Percentiles rank a stretch among this genome's conserved stretches.
Conservation (phyloP, 306 rosid genomes). For the Trifolium subterraneum region DNA sequence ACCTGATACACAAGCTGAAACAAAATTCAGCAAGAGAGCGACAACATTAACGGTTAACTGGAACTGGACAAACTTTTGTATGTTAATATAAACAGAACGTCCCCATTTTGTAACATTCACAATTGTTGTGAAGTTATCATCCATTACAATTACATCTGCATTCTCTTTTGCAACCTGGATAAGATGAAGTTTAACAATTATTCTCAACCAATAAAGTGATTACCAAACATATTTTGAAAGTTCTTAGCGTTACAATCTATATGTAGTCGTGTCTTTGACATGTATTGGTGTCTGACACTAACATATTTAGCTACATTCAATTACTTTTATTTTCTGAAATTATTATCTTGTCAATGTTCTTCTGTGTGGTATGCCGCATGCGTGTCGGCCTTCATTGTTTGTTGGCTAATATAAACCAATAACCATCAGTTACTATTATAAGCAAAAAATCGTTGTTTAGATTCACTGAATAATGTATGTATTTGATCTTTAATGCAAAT, state of each 20-base stretch:
- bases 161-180: conserved; percentile 97
- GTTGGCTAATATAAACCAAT: no score
- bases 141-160: conserved; percentile 89
- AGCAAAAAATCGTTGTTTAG: no score
- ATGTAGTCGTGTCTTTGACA: neutral
- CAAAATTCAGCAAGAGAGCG: conserved; percentile 82
- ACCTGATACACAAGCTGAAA: conserved; percentile 83
- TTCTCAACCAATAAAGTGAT: conserved; percentile 9
- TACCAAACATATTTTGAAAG: neutral
- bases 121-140: conserved; percentile 84
- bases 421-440: no score
- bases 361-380: no score
- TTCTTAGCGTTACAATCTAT: neutral
- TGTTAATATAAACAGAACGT: conserved; percentile 84
- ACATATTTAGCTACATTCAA: neutral
- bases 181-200: conserved; percentile 16
- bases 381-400: no score
- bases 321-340: neutral
- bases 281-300: neutral
- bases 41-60: conserved; percentile 94
- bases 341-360: neutral
- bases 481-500: no score
- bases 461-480: no score
- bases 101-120: conserved; percentile 88
- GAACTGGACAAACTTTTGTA: conserved; percentile 94